Base-by-base conservation (phyloP, 169 alveolate genomes). In the Cryptosporidium andersoni region DNA sequence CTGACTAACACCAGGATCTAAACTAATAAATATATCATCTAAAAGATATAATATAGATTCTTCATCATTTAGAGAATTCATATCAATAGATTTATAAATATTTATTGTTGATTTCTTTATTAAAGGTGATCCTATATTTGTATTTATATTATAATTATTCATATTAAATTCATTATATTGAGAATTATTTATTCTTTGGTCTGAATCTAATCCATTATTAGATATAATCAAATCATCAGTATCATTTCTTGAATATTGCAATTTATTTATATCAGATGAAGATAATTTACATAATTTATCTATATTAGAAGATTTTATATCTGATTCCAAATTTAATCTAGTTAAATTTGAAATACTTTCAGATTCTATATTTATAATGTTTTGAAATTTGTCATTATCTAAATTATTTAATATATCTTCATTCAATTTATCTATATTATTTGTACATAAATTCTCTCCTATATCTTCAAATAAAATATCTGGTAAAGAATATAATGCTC, bases 401-500 rank as follows among this genome's bases (percentile, higher is more conserved):
- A 25, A 25, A 25, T 25, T 25, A 25, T 25, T 25, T 25, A 25
- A 25, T 25, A 25, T 25, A 25, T 25, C 25, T 25, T 25, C 25
- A 25, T 25, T 0, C 0, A 25, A 25, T 25, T 25, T 25, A 25
- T 25, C 25, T 25, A 25, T 25, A 25, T 25, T 25, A 25, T 25
- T 25, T 25, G 25, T 25, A 25, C 25, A 0, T 25, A 25, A 25
- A 25, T 25, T 25, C 25, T 25, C 25, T 25, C 25, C 25, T n/a
- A 9, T 12, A 48, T 34, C 2, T 1, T 5, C 49, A 40, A 74
- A 74, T 3, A 74, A 7, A 34, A 36, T 39, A 16, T 74, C 85
- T 37, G 85, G 85, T 36, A 74, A 63, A 8, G 93, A 58, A 88
- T 93, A 93, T 1, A 93, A 65, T 8, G 95, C 94, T 58, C 96